Conservation (phyloP, 306 rosid genomes). For the Nissolia schottii region DNA sequence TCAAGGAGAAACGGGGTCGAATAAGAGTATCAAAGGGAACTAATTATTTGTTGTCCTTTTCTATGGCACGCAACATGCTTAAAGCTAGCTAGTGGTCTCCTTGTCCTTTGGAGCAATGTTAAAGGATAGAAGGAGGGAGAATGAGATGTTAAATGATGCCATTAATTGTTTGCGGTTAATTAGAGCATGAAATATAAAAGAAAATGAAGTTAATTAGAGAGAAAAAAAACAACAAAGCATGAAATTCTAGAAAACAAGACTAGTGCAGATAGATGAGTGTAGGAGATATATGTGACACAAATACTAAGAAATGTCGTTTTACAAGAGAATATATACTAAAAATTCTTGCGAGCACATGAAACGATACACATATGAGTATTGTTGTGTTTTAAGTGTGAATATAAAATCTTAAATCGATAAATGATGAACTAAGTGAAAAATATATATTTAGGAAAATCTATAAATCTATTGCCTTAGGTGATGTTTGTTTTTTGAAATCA, state of each 20-base stretch:
- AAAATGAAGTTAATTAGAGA: background rate
- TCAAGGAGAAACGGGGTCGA: background rate
- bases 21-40: background rate
- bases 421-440: too few relatives aligned
- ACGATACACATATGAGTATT: too few relatives aligned
- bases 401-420: too few relatives aligned
- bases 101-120: background rate
- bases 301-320: conserved; percentile 46
- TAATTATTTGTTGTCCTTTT: background rate
- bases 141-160: background rate
- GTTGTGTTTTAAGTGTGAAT: too few relatives aligned
- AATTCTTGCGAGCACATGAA: too few relatives aligned
- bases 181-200: background rate
- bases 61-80: background rate
- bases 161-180: background rate
- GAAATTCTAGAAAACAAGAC: conserved; percentile 14
- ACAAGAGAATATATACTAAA: conserved; percentile 4
- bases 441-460: too few relatives aligned
- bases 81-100: background rate
- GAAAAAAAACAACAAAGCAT: background rate
- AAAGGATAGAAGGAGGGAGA: background rate
- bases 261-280: conserved; percentile 19
- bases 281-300: conserved; percentile 33
- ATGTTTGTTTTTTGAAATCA: too few relatives aligned
- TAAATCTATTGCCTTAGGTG: too few relatives aligned